phyloP scores from a whole-genome alignment of 1,284 basidiomycete species.

The Ganoderma resinaceum region DNA sequence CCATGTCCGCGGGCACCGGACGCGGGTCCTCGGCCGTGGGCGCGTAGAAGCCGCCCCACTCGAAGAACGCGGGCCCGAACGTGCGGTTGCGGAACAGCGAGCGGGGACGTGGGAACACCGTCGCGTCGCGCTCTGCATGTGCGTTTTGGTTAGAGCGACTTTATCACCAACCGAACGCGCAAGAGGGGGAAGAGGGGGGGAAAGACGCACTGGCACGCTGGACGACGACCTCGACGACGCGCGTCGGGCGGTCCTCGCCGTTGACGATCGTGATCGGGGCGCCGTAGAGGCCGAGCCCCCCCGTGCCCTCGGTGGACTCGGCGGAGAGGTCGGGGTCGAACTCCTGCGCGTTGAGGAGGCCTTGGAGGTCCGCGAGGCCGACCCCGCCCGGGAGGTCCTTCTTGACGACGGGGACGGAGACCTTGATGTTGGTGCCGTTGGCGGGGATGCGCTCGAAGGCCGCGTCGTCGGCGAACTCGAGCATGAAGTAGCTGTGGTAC shows the following conservation, averaged over 20 bases:
- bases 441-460: conserved; percentile 46
- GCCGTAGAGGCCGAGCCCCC: conserved; percentile 6
- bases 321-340: conserved; percentile 11
- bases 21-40: conserved; percentile 11
- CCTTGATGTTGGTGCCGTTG: conserved; percentile 24
- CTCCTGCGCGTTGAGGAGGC: conserved; percentile 27
- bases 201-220: conserved; percentile 32
- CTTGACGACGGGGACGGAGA: conserved; percentile 33
- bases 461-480: conserved; percentile 51
- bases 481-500: conserved; percentile 51
- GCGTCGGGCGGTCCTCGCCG: conserved; percentile 9
- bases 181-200: not conserved
- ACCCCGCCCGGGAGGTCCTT: conserved; percentile 40
- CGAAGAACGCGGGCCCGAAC: conserved; percentile 24
- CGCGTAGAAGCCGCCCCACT: conserved; percentile 35
- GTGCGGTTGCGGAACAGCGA: not conserved
- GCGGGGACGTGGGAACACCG: not conserved
- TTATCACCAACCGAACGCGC: too few relatives aligned
- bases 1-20: conserved; percentile 13
- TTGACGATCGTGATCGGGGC: conserved; percentile 6
- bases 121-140: not conserved
- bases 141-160: too few relatives aligned
- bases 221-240: conserved; percentile 32
- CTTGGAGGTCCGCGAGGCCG: conserved; percentile 43
- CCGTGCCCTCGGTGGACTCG: not conserved